phyloP scores from a whole-genome alignment of 2,329 filamentous ascomycete species.

The Ascochyta rabiei region DNA sequence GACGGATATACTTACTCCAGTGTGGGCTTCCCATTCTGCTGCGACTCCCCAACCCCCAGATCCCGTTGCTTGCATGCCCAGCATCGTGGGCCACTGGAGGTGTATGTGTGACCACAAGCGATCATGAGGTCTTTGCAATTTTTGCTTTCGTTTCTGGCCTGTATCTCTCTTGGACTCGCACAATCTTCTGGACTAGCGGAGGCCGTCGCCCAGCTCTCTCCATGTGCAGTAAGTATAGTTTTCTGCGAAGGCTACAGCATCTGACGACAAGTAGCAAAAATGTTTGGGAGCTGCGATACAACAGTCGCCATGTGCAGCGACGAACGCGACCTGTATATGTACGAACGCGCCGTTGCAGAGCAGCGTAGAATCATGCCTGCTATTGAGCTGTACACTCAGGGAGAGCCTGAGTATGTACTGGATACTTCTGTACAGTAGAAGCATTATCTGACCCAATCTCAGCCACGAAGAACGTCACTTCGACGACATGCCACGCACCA shows the following conservation, averaged over 20 bases:
- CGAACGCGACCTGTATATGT: constrained; percentile 24
- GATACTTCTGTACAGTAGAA: not conserved
- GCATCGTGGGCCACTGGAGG: not conserved
- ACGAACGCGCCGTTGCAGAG: constrained; percentile 20
- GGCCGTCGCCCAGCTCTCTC: constrained; percentile 20
- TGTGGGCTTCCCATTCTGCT: constrained; percentile 1
- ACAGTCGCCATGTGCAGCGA: constrained; percentile 18
- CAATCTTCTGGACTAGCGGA: constrained; percentile 19
- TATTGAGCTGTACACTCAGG: constrained; percentile 23
- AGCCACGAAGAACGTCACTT: constrained; percentile 53
- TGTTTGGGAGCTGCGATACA: constrained; percentile 19
- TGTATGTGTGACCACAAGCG: not conserved
- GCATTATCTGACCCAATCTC: constrained; percentile 1
- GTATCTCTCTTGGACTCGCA: constrained; percentile 21
- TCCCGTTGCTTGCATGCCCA: constrained; percentile 2
- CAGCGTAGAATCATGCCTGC: constrained; percentile 19
- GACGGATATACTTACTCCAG: constrained; percentile 12
- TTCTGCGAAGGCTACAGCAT: not conserved
- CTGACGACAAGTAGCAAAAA: constrained; percentile 15
- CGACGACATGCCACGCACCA: constrained; percentile 48
- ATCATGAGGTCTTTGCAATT: constrained; percentile 26
- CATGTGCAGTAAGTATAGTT: constrained; percentile 26
- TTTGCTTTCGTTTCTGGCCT: constrained; percentile 24
- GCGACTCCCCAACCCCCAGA: not conserved
- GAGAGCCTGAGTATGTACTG: constrained; percentile 22